A percentile compares a stretch with the other conserved stretches of the same genome.
phyloP scores from a whole-genome alignment of 73 alveolate genomes.

The Breviolum minutum region DNA sequence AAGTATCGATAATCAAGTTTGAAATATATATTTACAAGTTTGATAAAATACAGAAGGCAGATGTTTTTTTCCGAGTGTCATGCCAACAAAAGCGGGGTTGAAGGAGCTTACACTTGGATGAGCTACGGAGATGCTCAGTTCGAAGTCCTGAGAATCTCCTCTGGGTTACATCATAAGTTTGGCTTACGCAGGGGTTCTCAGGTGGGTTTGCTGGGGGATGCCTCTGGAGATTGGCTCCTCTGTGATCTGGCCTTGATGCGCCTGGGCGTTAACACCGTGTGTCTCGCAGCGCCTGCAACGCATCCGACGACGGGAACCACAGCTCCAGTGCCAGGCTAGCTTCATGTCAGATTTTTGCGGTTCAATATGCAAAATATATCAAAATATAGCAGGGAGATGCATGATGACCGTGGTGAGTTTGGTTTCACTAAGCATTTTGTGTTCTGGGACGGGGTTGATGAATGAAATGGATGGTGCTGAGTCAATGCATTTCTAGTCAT shows the following conservation, averaged over 20 bases:
- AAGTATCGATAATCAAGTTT: too few relatives aligned
- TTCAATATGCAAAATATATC: too few relatives aligned
- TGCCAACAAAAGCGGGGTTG: too few relatives aligned
- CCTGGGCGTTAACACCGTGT: slow-evolving; percentile 74
- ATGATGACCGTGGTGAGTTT: too few relatives aligned
- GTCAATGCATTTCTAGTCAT: neutral
- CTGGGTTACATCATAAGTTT: slow-evolving; percentile 68
- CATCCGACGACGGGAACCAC: slow-evolving; percentile 56
- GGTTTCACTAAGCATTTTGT: too few relatives aligned
- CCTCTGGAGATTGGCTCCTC: slow-evolving; percentile 80
- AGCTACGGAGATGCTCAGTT: slow-evolving; percentile 90
- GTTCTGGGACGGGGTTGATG: too few relatives aligned
- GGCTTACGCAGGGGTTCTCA: slow-evolving; percentile 39
- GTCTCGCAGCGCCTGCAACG: slow-evolving; percentile 80
- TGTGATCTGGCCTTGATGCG: slow-evolving; percentile 80
- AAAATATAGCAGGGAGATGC: too few relatives aligned
- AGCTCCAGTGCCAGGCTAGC: slow-evolving; percentile 39
- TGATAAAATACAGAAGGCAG: too few relatives aligned
- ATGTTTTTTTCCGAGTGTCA: too few relatives aligned
- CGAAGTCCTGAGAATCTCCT: slow-evolving; percentile 68
- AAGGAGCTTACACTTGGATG: slow-evolving; percentile 75
- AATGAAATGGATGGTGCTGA: neutral
- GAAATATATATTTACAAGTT: too few relatives aligned
- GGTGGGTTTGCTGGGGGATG: slow-evolving; percentile 72
- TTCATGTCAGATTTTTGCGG: neutral